Conservation (phyloP, 2,329 filamentous ascomycete genomes). For the Claviceps africana region DNA sequence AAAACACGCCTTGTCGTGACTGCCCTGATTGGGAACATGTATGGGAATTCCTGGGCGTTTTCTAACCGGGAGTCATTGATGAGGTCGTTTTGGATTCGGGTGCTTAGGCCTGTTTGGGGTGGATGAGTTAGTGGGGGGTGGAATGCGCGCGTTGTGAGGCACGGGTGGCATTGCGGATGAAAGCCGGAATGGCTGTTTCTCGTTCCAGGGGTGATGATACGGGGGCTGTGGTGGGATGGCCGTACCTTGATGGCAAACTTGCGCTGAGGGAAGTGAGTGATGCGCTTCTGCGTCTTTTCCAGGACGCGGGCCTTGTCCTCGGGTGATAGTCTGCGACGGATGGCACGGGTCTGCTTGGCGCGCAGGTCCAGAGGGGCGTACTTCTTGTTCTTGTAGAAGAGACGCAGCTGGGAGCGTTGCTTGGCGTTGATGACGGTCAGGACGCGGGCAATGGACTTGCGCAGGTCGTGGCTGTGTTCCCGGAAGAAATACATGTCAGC, state of each 20-base stretch:
- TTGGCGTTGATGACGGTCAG: slow-evolving; percentile 99
- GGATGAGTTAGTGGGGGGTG: no score
- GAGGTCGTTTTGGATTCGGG: no score
- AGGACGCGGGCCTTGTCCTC: slow-evolving; percentile 75
- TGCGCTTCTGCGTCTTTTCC: slow-evolving; percentile 94
- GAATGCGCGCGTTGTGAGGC: no score
- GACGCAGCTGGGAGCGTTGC: slow-evolving; percentile 91
- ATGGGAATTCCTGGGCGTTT: no score
- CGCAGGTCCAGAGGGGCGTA: slow-evolving; percentile 97
- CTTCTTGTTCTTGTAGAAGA: slow-evolving; percentile 99
- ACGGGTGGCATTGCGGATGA: no score
- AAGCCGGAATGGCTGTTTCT: no score
- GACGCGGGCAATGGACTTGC: slow-evolving; percentile 98
- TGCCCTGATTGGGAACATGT: no score
- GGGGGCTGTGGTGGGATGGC: neutral
- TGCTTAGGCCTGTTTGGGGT: no score
- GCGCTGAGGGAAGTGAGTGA: slow-evolving; percentile 92
- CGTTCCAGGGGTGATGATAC: neutral
- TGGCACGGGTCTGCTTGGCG: slow-evolving; percentile 94
- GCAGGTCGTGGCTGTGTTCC: slow-evolving; percentile 78
- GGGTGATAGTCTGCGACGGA: slow-evolving; percentile 86
- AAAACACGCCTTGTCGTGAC: no score
- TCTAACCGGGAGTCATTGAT: no score
- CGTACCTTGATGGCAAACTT: slow-evolving; percentile 97
- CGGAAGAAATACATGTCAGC: slow-evolving; percentile 7